Conservation (phyloP, 2,329 filamentous ascomycete species). For the Fusarium sacchari region DNA sequence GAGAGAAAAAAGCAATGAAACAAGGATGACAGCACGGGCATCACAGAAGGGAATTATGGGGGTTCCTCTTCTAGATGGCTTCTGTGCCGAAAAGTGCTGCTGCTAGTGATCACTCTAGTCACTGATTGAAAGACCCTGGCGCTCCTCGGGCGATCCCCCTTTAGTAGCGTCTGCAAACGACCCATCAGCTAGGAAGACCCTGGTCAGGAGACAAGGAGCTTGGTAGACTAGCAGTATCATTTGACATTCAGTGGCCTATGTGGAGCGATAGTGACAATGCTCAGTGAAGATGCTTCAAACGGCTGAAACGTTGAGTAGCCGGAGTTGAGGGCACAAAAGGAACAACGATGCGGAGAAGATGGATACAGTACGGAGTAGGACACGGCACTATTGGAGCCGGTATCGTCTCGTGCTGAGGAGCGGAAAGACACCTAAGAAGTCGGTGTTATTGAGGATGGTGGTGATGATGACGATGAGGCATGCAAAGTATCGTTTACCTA, state of each 20-base stretch:
- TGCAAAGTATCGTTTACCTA: background rate
- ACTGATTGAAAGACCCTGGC: slow-evolving; percentile 21
- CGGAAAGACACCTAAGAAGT: background rate
- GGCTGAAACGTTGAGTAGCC: background rate
- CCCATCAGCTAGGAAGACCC: slow-evolving; percentile 28
- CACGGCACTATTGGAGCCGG: background rate
- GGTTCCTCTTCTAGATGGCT: slow-evolving; percentile 41
- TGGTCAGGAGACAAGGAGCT: slow-evolving; percentile 39
- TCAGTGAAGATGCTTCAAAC: slow-evolving; percentile 7
- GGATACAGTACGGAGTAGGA: slow-evolving; percentile 11
- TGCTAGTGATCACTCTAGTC: no score
- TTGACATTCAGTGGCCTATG: slow-evolving; percentile 12
- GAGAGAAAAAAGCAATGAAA: slow-evolving; percentile 36
- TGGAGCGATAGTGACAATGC: slow-evolving; percentile 14
- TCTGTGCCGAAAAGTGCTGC: slow-evolving; percentile 33
- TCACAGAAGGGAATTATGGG: slow-evolving; percentile 6
- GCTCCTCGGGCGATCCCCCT: slow-evolving; percentile 35
- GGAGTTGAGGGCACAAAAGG: background rate
- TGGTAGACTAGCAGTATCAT: background rate
- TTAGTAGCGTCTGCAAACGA: slow-evolving; percentile 23
- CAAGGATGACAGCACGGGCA: slow-evolving; percentile 15
- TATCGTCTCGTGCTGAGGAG: slow-evolving; percentile 14
- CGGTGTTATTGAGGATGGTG: background rate
- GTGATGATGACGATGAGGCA: background rate
- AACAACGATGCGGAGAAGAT: slow-evolving; percentile 11